A percentile compares a stretch with the other conserved stretches of the same genome.
Conservation (phyloP, 371 early-diverging fungal genomes). For the Paraphysoderma sedebokerense region DNA sequence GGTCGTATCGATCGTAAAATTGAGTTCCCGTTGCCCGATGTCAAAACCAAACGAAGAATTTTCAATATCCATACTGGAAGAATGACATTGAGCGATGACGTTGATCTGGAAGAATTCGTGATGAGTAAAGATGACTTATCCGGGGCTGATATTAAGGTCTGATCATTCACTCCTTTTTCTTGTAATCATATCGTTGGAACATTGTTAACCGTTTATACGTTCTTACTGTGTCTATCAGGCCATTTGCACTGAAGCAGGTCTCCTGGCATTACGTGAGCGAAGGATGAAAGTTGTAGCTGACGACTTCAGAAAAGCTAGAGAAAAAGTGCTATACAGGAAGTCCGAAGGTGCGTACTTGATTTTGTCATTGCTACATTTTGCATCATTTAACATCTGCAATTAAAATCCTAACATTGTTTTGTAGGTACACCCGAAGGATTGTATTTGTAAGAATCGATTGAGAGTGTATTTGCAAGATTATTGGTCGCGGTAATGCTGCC, state of each 20-base stretch:
- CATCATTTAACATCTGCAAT: neutral
- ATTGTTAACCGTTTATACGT: neutral
- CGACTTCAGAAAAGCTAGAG: constrained; percentile 97
- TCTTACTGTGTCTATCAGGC: constrained; percentile 32
- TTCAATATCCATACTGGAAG: constrained; percentile 97
- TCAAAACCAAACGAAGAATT: constrained; percentile 96
- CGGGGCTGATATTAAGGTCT: constrained; percentile 97
- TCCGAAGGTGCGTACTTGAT: constrained; percentile 47
- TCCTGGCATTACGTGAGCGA: constrained; percentile 97
- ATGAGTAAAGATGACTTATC: constrained; percentile 98
- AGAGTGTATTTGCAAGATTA: no score
- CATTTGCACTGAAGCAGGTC: constrained; percentile 99
- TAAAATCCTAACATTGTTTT: no score
- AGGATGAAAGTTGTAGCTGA: constrained; percentile 97
- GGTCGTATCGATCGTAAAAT: constrained; percentile 99
- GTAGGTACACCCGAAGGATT: constrained; percentile 96
- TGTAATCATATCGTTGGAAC: neutral
- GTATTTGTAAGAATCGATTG: constrained; percentile 67
- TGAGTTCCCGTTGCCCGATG: constrained; percentile 98
- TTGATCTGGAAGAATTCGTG: constrained; percentile 96
- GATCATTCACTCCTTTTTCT: neutral
- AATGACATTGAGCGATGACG: constrained; percentile 96
- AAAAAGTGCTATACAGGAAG: constrained; percentile 98
- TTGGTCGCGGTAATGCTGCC: no score
- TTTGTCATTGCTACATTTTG: neutral